Evolutionary conservation across 2,329 filamentous ascomycete species (phyloP), one percentile per base, ranked within the genome.

Genomic region (Torrubiellomyces zombiae): DNA sequence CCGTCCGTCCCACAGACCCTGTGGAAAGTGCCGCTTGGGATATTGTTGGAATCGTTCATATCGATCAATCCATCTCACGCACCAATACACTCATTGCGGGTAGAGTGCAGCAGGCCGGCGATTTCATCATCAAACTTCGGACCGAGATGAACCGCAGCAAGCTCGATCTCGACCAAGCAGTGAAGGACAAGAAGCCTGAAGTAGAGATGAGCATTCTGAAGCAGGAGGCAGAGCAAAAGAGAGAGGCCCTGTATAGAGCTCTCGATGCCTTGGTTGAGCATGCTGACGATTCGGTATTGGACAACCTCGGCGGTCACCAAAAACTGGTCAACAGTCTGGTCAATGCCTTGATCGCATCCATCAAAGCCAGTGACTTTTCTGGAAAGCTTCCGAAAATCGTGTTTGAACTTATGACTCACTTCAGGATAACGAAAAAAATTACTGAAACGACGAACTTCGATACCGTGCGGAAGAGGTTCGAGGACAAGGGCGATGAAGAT

Each of bases 371-470:
- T 24, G 63, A 70, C 36, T 67, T 60, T 37, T 56, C 55, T 15
- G 60, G 63, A 6, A 56, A 59, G 32, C 44, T 67, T 9, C 56
- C 63, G n/a, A 64, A 65, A 34, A 57, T 60, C 11, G 47, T 67
- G n/a, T 52, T 73, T 11, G 53, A 64, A 25, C 56, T 79, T 16
- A 61, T 81, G 44, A 62, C 69, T 5, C 52, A 61, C 28, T 69
- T 71, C 29, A 69, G 63, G 18, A 74, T 72, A 29, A 60, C 72
- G 20, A 67, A 60, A 24, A 66, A 62, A 34, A 68, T 70, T 18
- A 51, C 71, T 20, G 65, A 72, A 34, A 71, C 65, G 31, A 64
- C 70, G 20, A 77, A 77, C 39, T 65, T 82, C 28, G 63, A 68
- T 29, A 69, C 65, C 27, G 63, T 78, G 10, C 59, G 71, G 20